Percentiles rank a stretch among this genome's conserved stretches.
These are phyloP conservation scores for Shiraia bambusicola DNA, from an alignment of 2,329 filamentous ascomycete genomes.

Conservation along the genomic window DNA sequence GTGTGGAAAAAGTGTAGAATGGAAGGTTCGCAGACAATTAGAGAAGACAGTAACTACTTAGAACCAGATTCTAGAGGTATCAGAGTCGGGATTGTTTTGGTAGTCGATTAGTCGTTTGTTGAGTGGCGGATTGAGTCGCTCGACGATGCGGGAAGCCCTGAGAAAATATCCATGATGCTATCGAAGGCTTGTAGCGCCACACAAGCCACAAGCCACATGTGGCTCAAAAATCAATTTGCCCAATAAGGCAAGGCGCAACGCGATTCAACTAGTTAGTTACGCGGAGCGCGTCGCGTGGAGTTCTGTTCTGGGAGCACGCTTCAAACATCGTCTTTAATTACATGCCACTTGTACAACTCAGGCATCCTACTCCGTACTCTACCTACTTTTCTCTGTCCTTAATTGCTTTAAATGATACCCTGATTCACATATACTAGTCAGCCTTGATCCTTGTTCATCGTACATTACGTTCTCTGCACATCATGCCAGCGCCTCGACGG, in stretches of 20 bases:
- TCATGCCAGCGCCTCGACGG: conserved; percentile 48
- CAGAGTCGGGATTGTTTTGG: neutral
- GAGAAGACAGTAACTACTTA: neutral
- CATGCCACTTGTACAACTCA: conserved; percentile 12
- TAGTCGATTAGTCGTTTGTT: neutral
- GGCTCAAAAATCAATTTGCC: conserved; percentile 33
- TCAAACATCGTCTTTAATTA: conserved; percentile 8
- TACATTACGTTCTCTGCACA: conserved; percentile 22
- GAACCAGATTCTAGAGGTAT: neutral
- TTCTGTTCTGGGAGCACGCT: conserved; percentile 10
- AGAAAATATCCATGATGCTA: conserved; percentile 31
- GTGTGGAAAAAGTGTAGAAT: conserved; percentile 6
- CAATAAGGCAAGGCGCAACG: conserved; percentile 17
- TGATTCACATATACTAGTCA: conserved; percentile 23
- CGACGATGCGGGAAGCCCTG: conserved; percentile 22
- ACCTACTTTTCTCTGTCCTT: conserved; percentile 17
- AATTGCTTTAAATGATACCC: conserved; percentile 36
- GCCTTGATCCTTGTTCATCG: conserved; percentile 25
- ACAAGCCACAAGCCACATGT: conserved; percentile 13
- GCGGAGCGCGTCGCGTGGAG: conserved; percentile 28
- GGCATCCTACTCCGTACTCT: conserved; percentile 20
- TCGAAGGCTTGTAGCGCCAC: conserved; percentile 3
- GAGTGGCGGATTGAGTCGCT: conserved; percentile 4
- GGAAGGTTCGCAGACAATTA: neutral
- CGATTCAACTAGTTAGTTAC: too few relatives aligned